These are phyloP conservation scores for Vaccinium darrowii DNA, from an alignment of 148 eudicot species.

Conservation along the genomic window DNA sequence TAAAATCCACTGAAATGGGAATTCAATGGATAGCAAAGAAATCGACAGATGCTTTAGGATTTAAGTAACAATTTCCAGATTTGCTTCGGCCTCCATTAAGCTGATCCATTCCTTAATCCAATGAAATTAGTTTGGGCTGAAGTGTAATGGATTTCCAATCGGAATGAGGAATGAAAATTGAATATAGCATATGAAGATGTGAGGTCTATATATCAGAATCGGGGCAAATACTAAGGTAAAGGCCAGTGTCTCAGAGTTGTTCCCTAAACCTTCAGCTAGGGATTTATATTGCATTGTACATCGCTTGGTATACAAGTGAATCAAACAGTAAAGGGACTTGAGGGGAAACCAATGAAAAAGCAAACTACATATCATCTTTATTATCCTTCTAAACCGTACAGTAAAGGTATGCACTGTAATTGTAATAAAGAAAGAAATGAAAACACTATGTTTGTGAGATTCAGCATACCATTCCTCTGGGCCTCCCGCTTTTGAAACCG, in stretches of 20 bases:
- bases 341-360: slow-evolving; percentile 7
- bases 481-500: slow-evolving; percentile 92
- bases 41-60: not conserved
- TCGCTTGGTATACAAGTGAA: not conserved
- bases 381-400: not conserved
- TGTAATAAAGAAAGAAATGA: not conserved
- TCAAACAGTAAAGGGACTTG: not conserved
- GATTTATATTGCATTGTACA: not conserved
- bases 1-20: not conserved
- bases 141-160: not conserved
- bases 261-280: not conserved
- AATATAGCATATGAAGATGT: not conserved
- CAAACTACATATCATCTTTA: not conserved
- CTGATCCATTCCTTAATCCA: not conserved
- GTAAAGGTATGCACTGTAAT: not conserved
- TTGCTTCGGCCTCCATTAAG: not conserved
- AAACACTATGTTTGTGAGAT: not conserved
- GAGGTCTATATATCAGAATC: not conserved
- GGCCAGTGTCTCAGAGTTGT: not conserved
- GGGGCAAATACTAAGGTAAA: not conserved
- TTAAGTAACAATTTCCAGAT: not conserved
- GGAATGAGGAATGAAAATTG: not conserved
- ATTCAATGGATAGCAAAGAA: not conserved
- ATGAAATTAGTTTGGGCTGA: not conserved
- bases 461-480: slow-evolving; percentile 64